Percentiles rank a stretch among this genome's conserved stretches.
Evolutionary conservation across 768 basidiomycete genomes (phyloP).

Genomic region (Crucibulum laeve): DNA sequence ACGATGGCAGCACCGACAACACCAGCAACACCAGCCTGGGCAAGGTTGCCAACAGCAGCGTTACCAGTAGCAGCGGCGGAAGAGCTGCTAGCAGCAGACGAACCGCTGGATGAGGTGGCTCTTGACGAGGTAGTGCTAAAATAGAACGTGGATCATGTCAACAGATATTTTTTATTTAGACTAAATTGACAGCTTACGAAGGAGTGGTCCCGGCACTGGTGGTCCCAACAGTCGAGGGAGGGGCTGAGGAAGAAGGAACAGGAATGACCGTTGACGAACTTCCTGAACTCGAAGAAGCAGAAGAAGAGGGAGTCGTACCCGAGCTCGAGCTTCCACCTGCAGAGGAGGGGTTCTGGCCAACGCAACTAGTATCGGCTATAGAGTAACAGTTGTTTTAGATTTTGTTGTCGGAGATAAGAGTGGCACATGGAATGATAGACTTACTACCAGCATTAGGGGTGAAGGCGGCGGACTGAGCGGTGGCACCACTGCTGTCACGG

Average conservation of each 20-base stretch:
- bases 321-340: constrained; percentile 2
- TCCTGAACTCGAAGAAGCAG: constrained; percentile 9
- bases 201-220: constrained; percentile 3
- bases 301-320: constrained; percentile 9
- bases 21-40: constrained; percentile 35
- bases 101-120: not conserved
- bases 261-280: constrained; percentile 10
- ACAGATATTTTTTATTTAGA: not conserved
- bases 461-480: constrained; percentile 49
- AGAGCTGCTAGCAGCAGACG: not conserved
- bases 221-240: constrained; percentile 4
- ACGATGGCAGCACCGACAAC: constrained; percentile 37
- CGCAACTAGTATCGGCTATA: constrained; percentile 31
- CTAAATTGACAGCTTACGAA: not conserved
- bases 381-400: not conserved
- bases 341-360: constrained; percentile 15
- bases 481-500: constrained; percentile 53
- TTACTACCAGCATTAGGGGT: constrained; percentile 43
- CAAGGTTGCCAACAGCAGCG: constrained; percentile 24
- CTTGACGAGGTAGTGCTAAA: not conserved
- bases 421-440: constrained; percentile 16
- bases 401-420: constrained; percentile 4
- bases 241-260: constrained; percentile 7
- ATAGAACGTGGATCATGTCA: not conserved
- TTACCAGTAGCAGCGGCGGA: constrained; percentile 16